Conservation (phyloP, 2,329 filamentous ascomycete genomes). For the Sporothrix brasiliensis region DNA sequence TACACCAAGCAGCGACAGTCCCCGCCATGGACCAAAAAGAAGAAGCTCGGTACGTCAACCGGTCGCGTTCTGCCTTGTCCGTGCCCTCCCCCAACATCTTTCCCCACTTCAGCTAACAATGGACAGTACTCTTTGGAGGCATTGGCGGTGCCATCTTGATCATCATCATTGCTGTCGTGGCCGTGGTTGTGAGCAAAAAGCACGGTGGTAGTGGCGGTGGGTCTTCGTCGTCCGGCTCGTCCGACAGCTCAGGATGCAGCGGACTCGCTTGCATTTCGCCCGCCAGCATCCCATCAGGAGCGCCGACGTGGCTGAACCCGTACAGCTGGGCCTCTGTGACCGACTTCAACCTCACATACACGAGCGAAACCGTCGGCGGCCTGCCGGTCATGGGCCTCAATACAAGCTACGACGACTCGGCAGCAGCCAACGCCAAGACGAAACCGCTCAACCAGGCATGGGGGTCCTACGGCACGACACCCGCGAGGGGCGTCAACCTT, state of each 20-base stretch:
- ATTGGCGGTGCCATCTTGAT: constrained; percentile 60
- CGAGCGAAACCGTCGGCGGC: constrained; percentile 77
- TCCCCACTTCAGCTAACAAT: neutral
- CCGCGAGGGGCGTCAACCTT: constrained; percentile 87
- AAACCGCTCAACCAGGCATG: constrained; percentile 75
- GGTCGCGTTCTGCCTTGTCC: constrained; percentile 30
- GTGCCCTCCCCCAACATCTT: no score
- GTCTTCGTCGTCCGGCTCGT: constrained; percentile 35
- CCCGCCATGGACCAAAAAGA: constrained; percentile 49
- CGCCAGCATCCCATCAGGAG: constrained; percentile 60
- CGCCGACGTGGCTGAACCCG: constrained; percentile 82
- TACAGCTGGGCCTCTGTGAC: constrained; percentile 88
- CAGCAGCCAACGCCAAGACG: constrained; percentile 75
- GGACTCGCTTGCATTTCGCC: constrained; percentile 58
- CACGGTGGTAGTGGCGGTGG: constrained; percentile 40
- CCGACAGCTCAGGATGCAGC: constrained; percentile 43
- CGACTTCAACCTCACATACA: constrained; percentile 95
- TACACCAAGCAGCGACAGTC: constrained; percentile 42
- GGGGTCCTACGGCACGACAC: constrained; percentile 73
- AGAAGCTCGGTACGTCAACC: constrained; percentile 59
- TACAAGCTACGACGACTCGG: constrained; percentile 81
- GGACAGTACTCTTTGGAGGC: constrained; percentile 59
- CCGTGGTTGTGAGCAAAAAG: constrained; percentile 66
- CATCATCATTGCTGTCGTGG: constrained; percentile 68
- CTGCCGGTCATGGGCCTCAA: constrained; percentile 91